Percentiles rank a stretch among this genome's conserved stretches.
Conservation (phyloP, 179 eudicot species). For the Patellifolia procumbens region DNA sequence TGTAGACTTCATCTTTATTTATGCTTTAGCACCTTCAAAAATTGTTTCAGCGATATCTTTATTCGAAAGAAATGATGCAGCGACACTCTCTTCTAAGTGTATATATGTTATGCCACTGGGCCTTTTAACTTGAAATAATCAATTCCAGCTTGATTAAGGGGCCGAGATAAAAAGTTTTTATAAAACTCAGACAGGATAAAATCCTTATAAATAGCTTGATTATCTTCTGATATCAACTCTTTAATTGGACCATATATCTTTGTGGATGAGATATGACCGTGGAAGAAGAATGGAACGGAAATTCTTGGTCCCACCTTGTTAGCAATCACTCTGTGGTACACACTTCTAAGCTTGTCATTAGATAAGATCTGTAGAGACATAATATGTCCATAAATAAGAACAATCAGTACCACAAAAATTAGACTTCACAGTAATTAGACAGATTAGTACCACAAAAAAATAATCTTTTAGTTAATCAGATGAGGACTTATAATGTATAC, state of each 20-base stretch:
- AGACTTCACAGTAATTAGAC: too few relatives aligned
- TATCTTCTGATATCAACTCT: slow-evolving; percentile 28
- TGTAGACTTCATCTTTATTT: too few relatives aligned
- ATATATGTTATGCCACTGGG: too few relatives aligned
- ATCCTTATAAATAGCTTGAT: slow-evolving; percentile 21
- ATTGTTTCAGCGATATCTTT: too few relatives aligned
- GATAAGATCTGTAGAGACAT: slow-evolving; percentile 24
- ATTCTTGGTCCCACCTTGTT: slow-evolving; percentile 36
- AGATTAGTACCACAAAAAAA: too few relatives aligned
- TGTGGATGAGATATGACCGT: neutral
- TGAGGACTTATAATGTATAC: too few relatives aligned
- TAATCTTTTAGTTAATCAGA: too few relatives aligned
- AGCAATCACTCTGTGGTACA: slow-evolving; percentile 28
- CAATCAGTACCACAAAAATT: too few relatives aligned
- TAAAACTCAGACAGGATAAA: slow-evolving; percentile 8
- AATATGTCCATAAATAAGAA: too few relatives aligned
- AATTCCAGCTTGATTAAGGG: slow-evolving; percentile 14
- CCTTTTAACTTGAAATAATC: slow-evolving; percentile 26
- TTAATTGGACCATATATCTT: slow-evolving; percentile 32
- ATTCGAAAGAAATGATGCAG: too few relatives aligned
- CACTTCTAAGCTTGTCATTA: slow-evolving; percentile 37
- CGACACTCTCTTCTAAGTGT: too few relatives aligned
- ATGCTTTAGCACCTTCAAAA: too few relatives aligned
- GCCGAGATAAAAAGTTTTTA: neutral
- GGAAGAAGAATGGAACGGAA: slow-evolving; percentile 32